Evolutionary conservation across 2,329 filamentous ascomycete species (phyloP).

Genomic region (Ophiostoma pallidulum): DNA sequence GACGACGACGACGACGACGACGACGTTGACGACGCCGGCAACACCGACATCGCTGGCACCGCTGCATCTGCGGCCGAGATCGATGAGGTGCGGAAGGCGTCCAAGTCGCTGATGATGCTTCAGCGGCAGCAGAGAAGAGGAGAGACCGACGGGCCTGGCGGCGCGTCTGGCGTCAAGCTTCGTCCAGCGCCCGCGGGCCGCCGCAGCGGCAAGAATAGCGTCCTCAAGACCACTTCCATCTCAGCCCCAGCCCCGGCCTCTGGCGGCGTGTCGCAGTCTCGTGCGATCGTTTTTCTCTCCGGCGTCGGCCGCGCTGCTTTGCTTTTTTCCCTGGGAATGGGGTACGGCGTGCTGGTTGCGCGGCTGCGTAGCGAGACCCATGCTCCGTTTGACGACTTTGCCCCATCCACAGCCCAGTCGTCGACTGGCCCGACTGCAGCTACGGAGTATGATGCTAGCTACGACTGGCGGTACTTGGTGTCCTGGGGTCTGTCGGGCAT

Average conservation of each 20-base stretch:
- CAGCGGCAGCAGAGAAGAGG: constrained; percentile 9
- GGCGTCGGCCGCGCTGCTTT: constrained; percentile 49
- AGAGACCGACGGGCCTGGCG: constrained; percentile 1
- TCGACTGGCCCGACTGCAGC: constrained; percentile 17
- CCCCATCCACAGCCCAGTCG: constrained; percentile 25
- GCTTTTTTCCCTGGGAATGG: constrained; percentile 69
- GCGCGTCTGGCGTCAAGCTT: neutral
- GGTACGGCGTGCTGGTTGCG: constrained; percentile 73
- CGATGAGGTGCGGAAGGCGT: constrained; percentile 15
- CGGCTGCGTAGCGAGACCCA: constrained; percentile 61
- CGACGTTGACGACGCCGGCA: neutral
- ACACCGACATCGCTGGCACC: neutral
- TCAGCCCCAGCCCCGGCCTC: constrained; percentile 17
- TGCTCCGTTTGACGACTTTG: constrained; percentile 19
- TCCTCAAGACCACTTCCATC: constrained; percentile 20
- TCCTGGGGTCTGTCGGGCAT: constrained; percentile 80
- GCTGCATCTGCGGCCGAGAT: constrained; percentile 6
- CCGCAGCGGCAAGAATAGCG: constrained; percentile 26
- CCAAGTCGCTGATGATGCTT: constrained; percentile 15
- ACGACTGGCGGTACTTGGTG: constrained; percentile 57
- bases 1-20: neutral
- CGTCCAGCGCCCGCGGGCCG: neutral
- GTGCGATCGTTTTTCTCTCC: constrained; percentile 33
- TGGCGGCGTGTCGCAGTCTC: constrained; percentile 21
- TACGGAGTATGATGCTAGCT: constrained; percentile 16